Percentiles rank a stretch among this genome's conserved stretches.
Evolutionary conservation across 2,329 filamentous ascomycete species (phyloP).

Genomic region (Pleoardoris graminearum): DNA sequence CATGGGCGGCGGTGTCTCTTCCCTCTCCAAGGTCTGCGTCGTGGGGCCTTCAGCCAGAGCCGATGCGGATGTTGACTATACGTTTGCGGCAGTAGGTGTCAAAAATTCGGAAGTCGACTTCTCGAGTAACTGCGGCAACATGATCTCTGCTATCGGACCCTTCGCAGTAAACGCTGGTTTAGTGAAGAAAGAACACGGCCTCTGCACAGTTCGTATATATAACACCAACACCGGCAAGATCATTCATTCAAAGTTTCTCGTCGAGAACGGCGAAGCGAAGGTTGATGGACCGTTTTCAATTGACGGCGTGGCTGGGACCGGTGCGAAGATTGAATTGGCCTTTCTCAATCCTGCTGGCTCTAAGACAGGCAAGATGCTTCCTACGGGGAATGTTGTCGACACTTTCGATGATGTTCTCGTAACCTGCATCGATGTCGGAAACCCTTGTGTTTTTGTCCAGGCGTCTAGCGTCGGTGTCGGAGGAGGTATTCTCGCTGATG

Average conservation of each 20-base stretch:
- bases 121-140: constrained; percentile 74
- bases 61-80: constrained; percentile 65
- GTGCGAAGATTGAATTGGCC: constrained; percentile 60
- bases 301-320: constrained; percentile 64
- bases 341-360: constrained; percentile 66
- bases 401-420: constrained; percentile 34
- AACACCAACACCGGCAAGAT: constrained; percentile 71
- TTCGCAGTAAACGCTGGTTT: constrained; percentile 62
- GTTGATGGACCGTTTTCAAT: constrained; percentile 60
- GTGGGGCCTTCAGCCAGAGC: constrained; percentile 55
- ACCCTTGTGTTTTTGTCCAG: constrained; percentile 63
- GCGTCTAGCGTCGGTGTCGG: constrained; percentile 55
- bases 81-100: constrained; percentile 70
- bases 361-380: constrained; percentile 63
- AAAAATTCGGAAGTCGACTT: constrained; percentile 64
- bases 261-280: constrained; percentile 52
- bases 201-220: constrained; percentile 53
- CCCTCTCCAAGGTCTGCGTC: constrained; percentile 70
- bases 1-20: constrained; percentile 69
- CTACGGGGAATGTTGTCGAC: constrained; percentile 56
- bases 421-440: constrained; percentile 64
- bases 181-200: constrained; percentile 39
- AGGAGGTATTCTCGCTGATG: constrained; percentile 54
- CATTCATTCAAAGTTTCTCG: constrained; percentile 57
- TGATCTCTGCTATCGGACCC: constrained; percentile 68